phyloP scores from a whole-genome alignment of 768 basidiomycete species.

The Trametes maxima region DNA sequence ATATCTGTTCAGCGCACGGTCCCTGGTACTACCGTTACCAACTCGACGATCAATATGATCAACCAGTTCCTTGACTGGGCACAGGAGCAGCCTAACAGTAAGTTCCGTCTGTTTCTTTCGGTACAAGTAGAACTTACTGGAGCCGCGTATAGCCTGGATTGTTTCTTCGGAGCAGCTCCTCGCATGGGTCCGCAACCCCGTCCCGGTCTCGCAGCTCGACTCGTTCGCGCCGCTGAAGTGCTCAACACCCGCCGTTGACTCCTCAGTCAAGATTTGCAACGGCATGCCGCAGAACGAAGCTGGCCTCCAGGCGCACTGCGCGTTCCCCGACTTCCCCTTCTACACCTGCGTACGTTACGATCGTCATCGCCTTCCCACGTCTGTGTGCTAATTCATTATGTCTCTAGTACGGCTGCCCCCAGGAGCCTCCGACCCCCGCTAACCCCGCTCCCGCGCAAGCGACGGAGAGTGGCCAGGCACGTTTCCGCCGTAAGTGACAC shows the following conservation, averaged over 20 bases:
- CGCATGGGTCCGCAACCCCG: constrained; percentile 73
- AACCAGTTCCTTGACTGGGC: constrained; percentile 84
- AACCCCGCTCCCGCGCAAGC: constrained; percentile 72
- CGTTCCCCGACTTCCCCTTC: constrained; percentile 78
- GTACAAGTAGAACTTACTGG: neutral
- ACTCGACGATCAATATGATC: constrained; percentile 70
- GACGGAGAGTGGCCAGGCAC: constrained; percentile 38
- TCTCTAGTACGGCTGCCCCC: constrained; percentile 73
- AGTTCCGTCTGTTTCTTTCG: constrained; percentile 14
- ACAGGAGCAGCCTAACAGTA: constrained; percentile 66
- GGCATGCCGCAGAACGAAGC: constrained; percentile 70
- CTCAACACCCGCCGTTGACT: constrained; percentile 58
- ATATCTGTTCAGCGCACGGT: constrained; percentile 44
- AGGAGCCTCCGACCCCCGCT: constrained; percentile 48
- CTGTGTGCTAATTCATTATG: neutral
- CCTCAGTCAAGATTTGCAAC: constrained; percentile 65
- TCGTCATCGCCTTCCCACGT: neutral
- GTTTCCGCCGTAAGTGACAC: constrained; percentile 50
- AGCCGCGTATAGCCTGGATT: constrained; percentile 58
- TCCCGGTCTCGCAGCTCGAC: constrained; percentile 61
- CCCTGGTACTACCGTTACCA: constrained; percentile 55
- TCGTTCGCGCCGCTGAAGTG: constrained; percentile 60
- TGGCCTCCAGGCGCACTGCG: constrained; percentile 61
- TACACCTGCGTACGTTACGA: constrained; percentile 66
- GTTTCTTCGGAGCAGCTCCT: constrained; percentile 73